Conservation (phyloP, 176 grass and related monocot species). For the Lolium multiflorum region DNA sequence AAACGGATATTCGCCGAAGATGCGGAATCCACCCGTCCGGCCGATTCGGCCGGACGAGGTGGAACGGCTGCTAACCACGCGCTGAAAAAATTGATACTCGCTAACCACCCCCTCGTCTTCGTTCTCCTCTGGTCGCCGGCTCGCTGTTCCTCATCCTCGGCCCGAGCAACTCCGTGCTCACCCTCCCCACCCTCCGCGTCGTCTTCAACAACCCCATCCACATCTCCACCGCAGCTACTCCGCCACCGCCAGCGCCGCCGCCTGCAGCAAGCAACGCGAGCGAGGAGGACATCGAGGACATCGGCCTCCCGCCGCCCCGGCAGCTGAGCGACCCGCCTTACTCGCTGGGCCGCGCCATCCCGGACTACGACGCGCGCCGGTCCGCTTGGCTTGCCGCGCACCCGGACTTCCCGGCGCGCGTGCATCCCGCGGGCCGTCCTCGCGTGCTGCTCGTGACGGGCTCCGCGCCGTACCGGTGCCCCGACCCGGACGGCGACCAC, state of each 20-base stretch:
- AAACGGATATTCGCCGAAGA: too few relatives aligned
- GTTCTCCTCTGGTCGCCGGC: constrained; percentile 17
- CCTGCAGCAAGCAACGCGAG: constrained; percentile 18
- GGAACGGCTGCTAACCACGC: too few relatives aligned
- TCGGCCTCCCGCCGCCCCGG: constrained; percentile 50
- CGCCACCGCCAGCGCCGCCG: neutral
- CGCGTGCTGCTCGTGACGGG: constrained; percentile 88
- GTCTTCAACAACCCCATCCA: constrained; percentile 32
- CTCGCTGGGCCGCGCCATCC: constrained; percentile 70
- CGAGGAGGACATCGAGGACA: constrained; percentile 39
- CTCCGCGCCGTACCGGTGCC: constrained; percentile 67
- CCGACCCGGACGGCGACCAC: constrained; percentile 74
- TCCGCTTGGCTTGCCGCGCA: constrained; percentile 71
- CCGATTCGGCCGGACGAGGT: too few relatives aligned
- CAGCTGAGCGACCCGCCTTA: constrained; percentile 67
- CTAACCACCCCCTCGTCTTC: constrained; percentile 9
- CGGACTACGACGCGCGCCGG: constrained; percentile 73
- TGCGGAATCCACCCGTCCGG: too few relatives aligned
- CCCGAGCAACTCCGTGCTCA: constrained; percentile 25
- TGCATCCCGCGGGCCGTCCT: constrained; percentile 43
- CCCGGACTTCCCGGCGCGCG: constrained; percentile 47
- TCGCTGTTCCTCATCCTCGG: constrained; percentile 34
- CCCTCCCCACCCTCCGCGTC: constrained; percentile 40
- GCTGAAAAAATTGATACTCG: too few relatives aligned
- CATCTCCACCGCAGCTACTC: neutral